Percentiles rank a stretch among this genome's conserved stretches.
Evolutionary conservation across 1,139 yeast genomes (phyloP).

Genomic region (Sugiyamaella xylanicola): DNA sequence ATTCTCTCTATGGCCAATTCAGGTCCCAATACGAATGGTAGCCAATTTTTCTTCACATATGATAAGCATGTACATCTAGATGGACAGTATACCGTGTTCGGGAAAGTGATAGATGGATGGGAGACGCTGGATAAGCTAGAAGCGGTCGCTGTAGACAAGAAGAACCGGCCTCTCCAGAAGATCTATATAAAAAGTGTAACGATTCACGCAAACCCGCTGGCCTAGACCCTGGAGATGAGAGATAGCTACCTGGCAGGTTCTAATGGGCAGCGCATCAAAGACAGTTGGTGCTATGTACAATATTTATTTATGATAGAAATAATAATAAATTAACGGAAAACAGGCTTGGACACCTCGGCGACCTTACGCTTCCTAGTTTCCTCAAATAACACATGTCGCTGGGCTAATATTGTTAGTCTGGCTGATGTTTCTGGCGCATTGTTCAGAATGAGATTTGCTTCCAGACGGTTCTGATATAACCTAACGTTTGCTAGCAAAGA

Average conservation of each 20-base stretch:
- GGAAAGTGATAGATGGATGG: conserved; percentile 50
- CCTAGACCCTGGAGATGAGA: too few species aligned
- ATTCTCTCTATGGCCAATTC: conserved; percentile 51
- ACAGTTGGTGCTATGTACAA: conserved; percentile 4
- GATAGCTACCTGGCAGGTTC: too few species aligned
- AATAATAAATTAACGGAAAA: conserved; percentile 31
- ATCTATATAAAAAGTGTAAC: conserved; percentile 45
- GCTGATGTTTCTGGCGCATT: too few species aligned
- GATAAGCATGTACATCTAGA: conserved; percentile 50
- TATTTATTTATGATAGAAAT: conserved; percentile 8
- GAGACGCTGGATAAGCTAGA: conserved; percentile 47
- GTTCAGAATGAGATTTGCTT: too few species aligned
- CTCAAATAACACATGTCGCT: conserved; percentile 81
- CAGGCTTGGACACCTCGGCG: conserved; percentile 54
- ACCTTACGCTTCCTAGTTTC: conserved; percentile 86
- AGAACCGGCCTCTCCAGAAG: conserved; percentile 47
- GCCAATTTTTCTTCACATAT: conserved; percentile 50
- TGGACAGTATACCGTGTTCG: conserved; percentile 61
- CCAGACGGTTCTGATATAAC: too few species aligned
- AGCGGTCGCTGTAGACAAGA: conserved; percentile 43
- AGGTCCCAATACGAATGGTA: conserved; percentile 50
- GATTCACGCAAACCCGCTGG: conserved; percentile 47
- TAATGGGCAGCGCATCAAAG: too few species aligned
- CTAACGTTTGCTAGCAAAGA: too few species aligned
- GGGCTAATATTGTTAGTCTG: conserved; percentile 45